Conservation (phyloP, 192 early-diverging fungal species). For the Backusella sp. region DNA sequence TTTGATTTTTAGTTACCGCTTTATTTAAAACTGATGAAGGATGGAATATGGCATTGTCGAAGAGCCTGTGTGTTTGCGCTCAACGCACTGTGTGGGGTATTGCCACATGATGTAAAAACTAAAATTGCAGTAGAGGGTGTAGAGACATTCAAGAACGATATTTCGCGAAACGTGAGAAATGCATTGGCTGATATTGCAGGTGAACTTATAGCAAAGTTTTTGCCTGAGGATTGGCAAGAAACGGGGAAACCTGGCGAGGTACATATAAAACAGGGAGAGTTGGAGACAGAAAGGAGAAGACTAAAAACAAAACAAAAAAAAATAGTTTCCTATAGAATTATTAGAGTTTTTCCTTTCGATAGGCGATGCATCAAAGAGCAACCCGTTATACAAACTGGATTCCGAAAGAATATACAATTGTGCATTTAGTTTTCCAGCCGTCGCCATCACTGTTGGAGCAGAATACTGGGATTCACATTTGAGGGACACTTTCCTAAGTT, state of each 20-base stretch:
- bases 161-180: conserved; percentile 52
- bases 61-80: conserved; percentile 52
- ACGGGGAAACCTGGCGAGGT: conserved; percentile 30
- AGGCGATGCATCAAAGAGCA: conserved; percentile 24
- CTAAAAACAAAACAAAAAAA: background rate
- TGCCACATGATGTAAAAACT: conserved; percentile 46
- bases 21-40: conserved; percentile 48
- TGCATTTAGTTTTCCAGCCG: conserved; percentile 61
- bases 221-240: conserved; percentile 38
- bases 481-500: conserved; percentile 44
- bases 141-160: conserved; percentile 50
- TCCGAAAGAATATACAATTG: conserved; percentile 54
- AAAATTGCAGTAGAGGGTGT: conserved; percentile 46
- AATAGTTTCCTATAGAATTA: conserved; percentile 47
- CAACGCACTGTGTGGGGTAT: conserved; percentile 42
- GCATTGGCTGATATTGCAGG: conserved; percentile 56
- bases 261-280: background rate
- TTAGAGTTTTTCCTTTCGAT: conserved; percentile 48
- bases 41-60: conserved; percentile 61
- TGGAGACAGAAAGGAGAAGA: background rate
- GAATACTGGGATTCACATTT: conserved; percentile 55
- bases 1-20: conserved; percentile 41
- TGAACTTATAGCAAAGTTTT: conserved; percentile 55
- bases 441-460: conserved; percentile 53
- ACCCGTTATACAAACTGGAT: conserved; percentile 47